Conservation (phyloP, 805 yeast genomes). For the Martiniozyma abietophila region DNA sequence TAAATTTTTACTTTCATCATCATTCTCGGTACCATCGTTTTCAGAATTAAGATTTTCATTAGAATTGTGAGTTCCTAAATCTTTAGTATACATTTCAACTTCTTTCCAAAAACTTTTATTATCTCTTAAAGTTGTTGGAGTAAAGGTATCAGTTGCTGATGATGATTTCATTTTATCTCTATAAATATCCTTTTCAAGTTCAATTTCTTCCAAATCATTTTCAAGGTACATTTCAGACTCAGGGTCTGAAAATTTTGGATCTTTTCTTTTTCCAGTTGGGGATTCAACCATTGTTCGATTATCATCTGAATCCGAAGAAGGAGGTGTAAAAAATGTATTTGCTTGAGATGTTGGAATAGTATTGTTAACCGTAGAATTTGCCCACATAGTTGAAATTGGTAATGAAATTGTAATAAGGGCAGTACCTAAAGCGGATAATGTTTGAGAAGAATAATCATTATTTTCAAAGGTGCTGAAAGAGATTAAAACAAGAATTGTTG, state of each 20-base stretch:
- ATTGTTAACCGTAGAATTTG: slow-evolving; percentile 52
- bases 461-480: slow-evolving; percentile 26
- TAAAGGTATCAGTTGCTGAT: slow-evolving; percentile 3
- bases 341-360: slow-evolving; percentile 32
- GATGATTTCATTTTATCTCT: too few relatives aligned
- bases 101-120: slow-evolving; percentile 22
- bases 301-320: slow-evolving; percentile 9
- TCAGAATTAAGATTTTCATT: slow-evolving; percentile 10
- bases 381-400: slow-evolving; percentile 88
- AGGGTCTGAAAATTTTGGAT: slow-evolving; percentile 4
- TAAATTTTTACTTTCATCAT: slow-evolving; percentile 7
- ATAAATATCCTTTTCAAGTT: background rate
- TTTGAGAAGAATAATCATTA: slow-evolving; percentile 23
- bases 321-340: slow-evolving; percentile 17
- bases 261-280: slow-evolving; percentile 6
- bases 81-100: slow-evolving; percentile 23
- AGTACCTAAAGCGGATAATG: slow-evolving; percentile 44
- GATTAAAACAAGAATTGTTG: slow-evolving; percentile 57
- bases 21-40: slow-evolving; percentile 6
- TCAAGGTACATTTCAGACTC: slow-evolving; percentile 1
- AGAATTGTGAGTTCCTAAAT: slow-evolving; percentile 15
- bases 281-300: slow-evolving; percentile 6
- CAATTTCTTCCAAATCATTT: background rate
- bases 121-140: slow-evolving; percentile 12
- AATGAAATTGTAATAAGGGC: slow-evolving; percentile 61